A percentile compares a stretch with the other conserved stretches of the same genome.
Evolutionary conservation across 2,329 filamentous ascomycete species (phyloP).

Genomic region (Fusarium nurragi): DNA sequence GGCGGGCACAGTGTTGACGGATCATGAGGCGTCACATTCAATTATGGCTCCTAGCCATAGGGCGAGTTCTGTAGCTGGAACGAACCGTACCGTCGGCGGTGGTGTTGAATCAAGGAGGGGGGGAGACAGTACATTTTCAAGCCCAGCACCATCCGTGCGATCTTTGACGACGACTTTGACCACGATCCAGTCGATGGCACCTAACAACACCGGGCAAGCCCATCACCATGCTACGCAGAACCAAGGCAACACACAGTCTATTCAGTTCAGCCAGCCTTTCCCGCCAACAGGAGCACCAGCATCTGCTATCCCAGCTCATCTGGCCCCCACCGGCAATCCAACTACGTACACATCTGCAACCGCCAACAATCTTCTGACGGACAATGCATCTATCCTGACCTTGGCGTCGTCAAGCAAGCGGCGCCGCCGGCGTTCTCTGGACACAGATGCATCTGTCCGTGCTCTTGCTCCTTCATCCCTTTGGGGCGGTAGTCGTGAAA

Average conservation of each 20-base stretch:
- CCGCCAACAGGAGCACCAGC: slow-evolving; percentile 70
- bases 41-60: slow-evolving; percentile 79
- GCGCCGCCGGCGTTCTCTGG: slow-evolving; percentile 79
- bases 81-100: slow-evolving; percentile 73
- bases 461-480: slow-evolving; percentile 84
- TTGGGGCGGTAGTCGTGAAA: slow-evolving; percentile 84
- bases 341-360: slow-evolving; percentile 81
- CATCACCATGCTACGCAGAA: slow-evolving; percentile 48
- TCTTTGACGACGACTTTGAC: slow-evolving; percentile 86
- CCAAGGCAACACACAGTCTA: slow-evolving; percentile 58
- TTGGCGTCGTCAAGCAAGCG: slow-evolving; percentile 85
- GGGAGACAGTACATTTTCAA: slow-evolving; percentile 81
- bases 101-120: slow-evolving; percentile 75
- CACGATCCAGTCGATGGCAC: slow-evolving; percentile 80
- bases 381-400: slow-evolving; percentile 87
- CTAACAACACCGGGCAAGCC: slow-evolving; percentile 59
- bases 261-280: slow-evolving; percentile 74
- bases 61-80: slow-evolving; percentile 74
- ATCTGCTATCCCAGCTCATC: slow-evolving; percentile 77
- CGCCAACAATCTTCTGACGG: slow-evolving; percentile 82
- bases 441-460: slow-evolving; percentile 86
- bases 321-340: slow-evolving; percentile 67
- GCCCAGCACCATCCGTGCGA: slow-evolving; percentile 80
- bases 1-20: slow-evolving; percentile 84
- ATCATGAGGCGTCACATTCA: slow-evolving; percentile 78